Evolutionary conservation across 2,329 filamentous ascomycete species (phyloP), one percentile per base, ranked within the genome.

Genomic region (Neopestalotiopsis clavispora): DNA sequence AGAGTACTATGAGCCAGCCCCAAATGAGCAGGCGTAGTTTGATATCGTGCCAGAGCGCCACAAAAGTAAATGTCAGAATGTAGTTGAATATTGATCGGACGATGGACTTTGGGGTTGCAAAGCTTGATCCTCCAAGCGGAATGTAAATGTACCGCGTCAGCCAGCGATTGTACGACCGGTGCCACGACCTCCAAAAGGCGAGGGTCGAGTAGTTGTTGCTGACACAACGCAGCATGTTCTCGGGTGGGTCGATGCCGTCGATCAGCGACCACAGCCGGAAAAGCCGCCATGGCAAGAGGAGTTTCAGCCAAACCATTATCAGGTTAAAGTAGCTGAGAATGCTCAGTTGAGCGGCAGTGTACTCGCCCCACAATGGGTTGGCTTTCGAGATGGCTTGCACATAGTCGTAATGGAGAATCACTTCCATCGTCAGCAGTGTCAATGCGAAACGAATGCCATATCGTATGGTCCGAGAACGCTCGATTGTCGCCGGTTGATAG

Each of bases 191-290:
- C 96, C 96, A 99, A 83, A 99, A 99, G 23, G 91, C 91, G 56
- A 95, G 87, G 0, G 94, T 92, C 72, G 92, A 95, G 84, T 95
- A 98, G 80, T 98, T 98, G 84, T 99, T 90, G 77, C 91, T 95
- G 82, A 98, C 94, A 81, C 97, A 99, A 74, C 96, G 93, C 67
- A 98, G 89, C 94, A 99, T 98, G 83, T 99, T 99, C 82, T 99
- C 96, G 0, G 96, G 95, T 0, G 96, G 94, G 77, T 99, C 96
- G 74, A 99, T 90, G 70, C 93, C 94, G 78, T 99, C 96, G 17
- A 95, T 78, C 4, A 99, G 87, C 0, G 94, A 87, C 96, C 96
- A 99, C n/a, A 99, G 89, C 4, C 97, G 93, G 88, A 98, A 98
- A 79, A 98, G 92, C n/a, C 96, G 92, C 95, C 95, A 99, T 0